Evolutionary conservation across 495 filamentous ascomycete genomes (phyloP), one percentile per base, ranked within the genome.

Genomic region (Aspergillus ellipticus): DNA sequence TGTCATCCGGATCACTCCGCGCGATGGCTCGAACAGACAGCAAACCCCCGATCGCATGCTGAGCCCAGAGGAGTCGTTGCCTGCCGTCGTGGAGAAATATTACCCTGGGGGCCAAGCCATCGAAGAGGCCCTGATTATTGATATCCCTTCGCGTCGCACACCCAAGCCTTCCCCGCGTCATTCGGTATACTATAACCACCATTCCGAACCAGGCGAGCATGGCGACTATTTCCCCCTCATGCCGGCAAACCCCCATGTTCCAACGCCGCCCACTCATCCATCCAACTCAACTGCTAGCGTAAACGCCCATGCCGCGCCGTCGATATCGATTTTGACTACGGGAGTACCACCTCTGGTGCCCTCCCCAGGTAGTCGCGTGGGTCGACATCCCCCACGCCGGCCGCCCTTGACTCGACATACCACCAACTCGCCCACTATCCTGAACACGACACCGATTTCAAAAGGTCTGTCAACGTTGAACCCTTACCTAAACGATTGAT

Each of bases 151-250:
- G 39, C 85, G 89, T 42, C 84, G 88, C 51, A 97, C 93, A 5
- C 94, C 94, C 2, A 89, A 86, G 56, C 85, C 90, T 16, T 96
- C 91, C 16, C 90, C 90, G 9, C 76, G 85, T 37, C 72, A 77
- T 42, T 61, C 72, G 11, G 65, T 74, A n/a, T 85, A 81, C 51
- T 83, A 85, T 52, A 77, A 84, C 55, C 71, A 53, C 26, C 56
- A 77, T 29, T 58, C 78, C 37, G 86, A 92, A 39, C 89, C 90
- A 15, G 76, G 82, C 48, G 92, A 95, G 63, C 84, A 79, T 53
- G 85, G 83, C 50, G 92, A 95, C 61, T 97, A 97, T 69, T 97
- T 97, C 64, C 89, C 93, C 17, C 86, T 88, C 10, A 92, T 93
- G 81, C 89, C 90, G 8, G 71, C 56, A 57, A 79, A 69, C 50